phyloP scores from a whole-genome alignment of 1,139 yeast species.

The Lodderomyces orthopsilosis region DNA sequence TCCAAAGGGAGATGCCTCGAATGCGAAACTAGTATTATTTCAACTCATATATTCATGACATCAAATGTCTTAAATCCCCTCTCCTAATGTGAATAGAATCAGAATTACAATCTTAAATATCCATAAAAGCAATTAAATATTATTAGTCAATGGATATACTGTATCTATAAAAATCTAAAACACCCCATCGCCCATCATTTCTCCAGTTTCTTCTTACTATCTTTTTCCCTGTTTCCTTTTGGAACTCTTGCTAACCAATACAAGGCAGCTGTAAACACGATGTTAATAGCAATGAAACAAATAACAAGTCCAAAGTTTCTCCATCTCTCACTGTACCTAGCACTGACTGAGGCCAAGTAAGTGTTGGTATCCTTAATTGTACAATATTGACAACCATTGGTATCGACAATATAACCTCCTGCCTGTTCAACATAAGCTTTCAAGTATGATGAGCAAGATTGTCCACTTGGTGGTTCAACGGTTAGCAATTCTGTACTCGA shows the following conservation, averaged over 20 bases:
- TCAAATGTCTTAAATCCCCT: too few species aligned
- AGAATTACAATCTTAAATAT: too few species aligned
- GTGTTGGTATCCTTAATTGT: background rate
- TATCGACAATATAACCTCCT: conserved; percentile 45
- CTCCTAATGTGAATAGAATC: too few species aligned
- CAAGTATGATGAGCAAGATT: conserved; percentile 57
- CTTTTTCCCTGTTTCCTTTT: conserved; percentile 30
- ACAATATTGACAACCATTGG: conserved; percentile 51
- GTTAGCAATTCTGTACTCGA: conserved; percentile 22
- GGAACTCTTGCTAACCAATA: conserved; percentile 83
- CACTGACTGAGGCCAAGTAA: background rate
- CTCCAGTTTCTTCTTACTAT: too few species aligned
- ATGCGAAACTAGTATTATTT: too few species aligned
- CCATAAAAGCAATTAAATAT: too few species aligned
- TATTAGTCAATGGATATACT: too few species aligned
- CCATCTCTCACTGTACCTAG: conserved; percentile 35
- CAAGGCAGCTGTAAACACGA: conserved; percentile 48
- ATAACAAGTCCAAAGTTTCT: conserved; percentile 39
- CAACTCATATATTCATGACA: too few species aligned
- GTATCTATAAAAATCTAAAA: too few species aligned
- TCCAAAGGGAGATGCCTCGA: too few species aligned
- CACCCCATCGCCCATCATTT: too few species aligned
- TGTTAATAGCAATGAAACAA: conserved; percentile 37
- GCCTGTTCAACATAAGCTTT: conserved; percentile 36
- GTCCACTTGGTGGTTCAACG: conserved; percentile 40